Evolutionary conservation across 306 rosid genomes (phyloP), one percentile per base, ranked within the genome.

Genomic region (Trichosanthes truncata): DNA sequence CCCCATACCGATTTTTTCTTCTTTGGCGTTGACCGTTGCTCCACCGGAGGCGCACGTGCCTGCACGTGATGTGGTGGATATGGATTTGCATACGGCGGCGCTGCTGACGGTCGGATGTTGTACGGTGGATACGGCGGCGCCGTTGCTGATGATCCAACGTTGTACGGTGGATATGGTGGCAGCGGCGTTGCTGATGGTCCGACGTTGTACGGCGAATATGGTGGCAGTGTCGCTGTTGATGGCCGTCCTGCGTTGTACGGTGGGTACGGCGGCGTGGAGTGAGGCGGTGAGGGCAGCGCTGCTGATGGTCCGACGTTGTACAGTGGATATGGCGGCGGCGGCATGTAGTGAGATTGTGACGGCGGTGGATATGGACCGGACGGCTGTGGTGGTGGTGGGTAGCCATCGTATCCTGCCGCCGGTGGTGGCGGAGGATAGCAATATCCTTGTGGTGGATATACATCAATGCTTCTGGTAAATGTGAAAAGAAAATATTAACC

Each of bases 1-100:
- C 87, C 89, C 48, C 41, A 61, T 62, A 87, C 88, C 81, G 87
- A 83, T 81, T 85, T 48, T 78, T 66, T 68, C 76, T 82, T 53
- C 79, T 81, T 59, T 1, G 35, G 18, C 18, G 3, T 33, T 13
- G 66, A 59, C 36, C 66, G 66, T 59, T 59, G 66, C 66, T 25
- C 68, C 2, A 13, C n/a, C 15, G 20, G 67, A 80, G 86, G 90
- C 38, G 52, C 85, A 9, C 76, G 82, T 7, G 88, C 87, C 1
- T 62, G 82, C 26, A 77, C 78, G 45, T 66, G 76, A 7, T 15
- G 89, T 1, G 81, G 85, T 0, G 89, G 86, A 51, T 84, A 86
- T 61, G 36, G 31, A 9, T 56, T 5, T 26, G 36, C 36, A 60
- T 60, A 26, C 66, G 66, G 66, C 66, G 36, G 66, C 36, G 66